Base-by-base conservation (phyloP, 495 filamentous ascomycete species). In the Penicillium coprophilum region DNA sequence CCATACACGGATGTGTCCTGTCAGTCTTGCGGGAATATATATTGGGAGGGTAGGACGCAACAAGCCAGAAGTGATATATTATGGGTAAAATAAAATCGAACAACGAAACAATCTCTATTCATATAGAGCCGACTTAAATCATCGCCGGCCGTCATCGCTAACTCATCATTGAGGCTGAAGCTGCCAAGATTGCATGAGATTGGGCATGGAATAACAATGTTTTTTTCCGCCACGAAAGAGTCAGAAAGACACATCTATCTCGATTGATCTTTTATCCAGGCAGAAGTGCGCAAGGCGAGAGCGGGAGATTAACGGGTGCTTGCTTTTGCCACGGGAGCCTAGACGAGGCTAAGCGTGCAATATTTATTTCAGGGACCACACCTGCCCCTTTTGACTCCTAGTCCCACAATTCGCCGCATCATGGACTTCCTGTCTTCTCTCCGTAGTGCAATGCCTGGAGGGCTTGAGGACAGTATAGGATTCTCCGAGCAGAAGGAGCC, bases 351-450 rank as follows among this genome's bases (percentile, higher is more conserved):
- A 28, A 27, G 11, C 11, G 20, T 24, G 21, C 17, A 20, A 41
- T 10, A 1, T 19, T 19, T 44, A 27, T 27, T 44, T 44, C 24
- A 44, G 3, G 1, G 5, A 21, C 11, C 11, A 4, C 19, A 21
- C 15, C 8, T 6, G 41, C 41, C 41, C 0, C 2, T 6, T 44
- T n/a, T 23, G 9, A n/a, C 41, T 24, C 7, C 13, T 24, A 21
- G 13, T 1, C 5, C n/a, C 9, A 27, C 41, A 44, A 4, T 44
- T 27, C 11, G 1, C 41, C 1, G 12, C 21, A 41, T 8, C 7
- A 46, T 46, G 43, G 43, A n/a, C 23, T 28, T 46, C 23, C 17
- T 46, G 8, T 28, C 43, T 47, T 31, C 46, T 32, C 46, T 47
- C n/a, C 46, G 46, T 12, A 23, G n/a, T 9, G 4, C 17, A 47